A percentile compares a stretch with the other conserved stretches of the same genome.
Conservation (phyloP, 106 monocot species). For the Phalaenopsis equestris region DNA sequence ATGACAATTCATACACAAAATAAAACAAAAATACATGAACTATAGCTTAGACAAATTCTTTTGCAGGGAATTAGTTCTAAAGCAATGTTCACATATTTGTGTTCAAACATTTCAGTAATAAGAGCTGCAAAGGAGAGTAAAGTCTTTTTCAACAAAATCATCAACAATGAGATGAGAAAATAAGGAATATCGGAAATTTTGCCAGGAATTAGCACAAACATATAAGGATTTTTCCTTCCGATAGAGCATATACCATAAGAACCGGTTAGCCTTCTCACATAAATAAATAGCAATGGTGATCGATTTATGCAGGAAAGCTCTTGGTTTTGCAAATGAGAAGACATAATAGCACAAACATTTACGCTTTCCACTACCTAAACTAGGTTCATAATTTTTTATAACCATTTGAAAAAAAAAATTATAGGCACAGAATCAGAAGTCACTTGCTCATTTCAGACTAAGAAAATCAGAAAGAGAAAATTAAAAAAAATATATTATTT, state of each 20-base stretch:
- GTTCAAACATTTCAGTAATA: background rate
- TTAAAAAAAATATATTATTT: too few species aligned
- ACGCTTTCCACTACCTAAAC: background rate
- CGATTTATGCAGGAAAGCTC: background rate
- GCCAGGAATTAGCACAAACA: background rate
- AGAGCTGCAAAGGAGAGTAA: background rate
- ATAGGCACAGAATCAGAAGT: too few species aligned
- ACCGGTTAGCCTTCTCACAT: background rate
- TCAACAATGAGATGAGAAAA: background rate
- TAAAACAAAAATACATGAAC: background rate
- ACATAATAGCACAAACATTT: slow-evolving; percentile 2
- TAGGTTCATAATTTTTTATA: background rate
- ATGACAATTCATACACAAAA: background rate
- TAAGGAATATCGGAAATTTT: background rate
- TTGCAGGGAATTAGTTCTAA: background rate
- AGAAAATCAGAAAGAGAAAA: too few species aligned
- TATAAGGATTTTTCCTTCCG: background rate
- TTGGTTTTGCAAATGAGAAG: background rate
- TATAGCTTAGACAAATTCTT: background rate
- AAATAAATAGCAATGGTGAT: background rate
- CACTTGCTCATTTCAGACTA: too few species aligned
- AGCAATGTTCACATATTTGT: background rate
- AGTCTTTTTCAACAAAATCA: background rate
- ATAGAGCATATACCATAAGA: background rate
- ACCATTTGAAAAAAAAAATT: background rate